These are phyloP conservation scores for Nigrospora oryzae DNA, from an alignment of 2,329 filamentous ascomycete species.

Conservation along the genomic window DNA sequence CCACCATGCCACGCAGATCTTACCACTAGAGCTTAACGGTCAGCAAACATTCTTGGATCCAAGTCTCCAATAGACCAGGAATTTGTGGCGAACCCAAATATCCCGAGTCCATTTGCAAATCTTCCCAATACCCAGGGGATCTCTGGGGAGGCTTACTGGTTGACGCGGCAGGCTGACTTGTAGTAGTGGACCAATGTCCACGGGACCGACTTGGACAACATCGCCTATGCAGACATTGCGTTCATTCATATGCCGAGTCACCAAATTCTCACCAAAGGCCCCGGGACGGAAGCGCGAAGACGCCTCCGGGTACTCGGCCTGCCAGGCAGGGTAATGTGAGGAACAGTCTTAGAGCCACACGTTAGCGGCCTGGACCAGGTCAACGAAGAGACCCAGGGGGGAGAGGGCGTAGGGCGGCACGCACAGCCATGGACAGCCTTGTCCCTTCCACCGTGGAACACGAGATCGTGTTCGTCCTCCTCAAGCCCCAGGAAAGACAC, in stretches of 20 bases:
- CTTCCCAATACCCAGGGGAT: no score
- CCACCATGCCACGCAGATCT: no score
- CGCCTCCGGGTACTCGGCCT: constrained; percentile 39
- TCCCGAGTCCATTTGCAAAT: no score
- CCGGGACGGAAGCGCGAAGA: constrained; percentile 44
- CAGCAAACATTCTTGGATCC: no score
- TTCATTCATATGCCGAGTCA: constrained; percentile 50
- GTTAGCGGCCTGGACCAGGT: neutral
- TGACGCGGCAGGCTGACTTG: constrained; percentile 54
- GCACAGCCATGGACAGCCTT: constrained; percentile 54
- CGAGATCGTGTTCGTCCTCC: constrained; percentile 53
- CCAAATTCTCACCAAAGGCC: constrained; percentile 58
- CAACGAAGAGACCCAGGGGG: neutral
- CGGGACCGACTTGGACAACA: constrained; percentile 34
- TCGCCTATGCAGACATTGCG: constrained; percentile 59
- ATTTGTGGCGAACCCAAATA: no score
- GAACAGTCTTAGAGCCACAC: constrained; percentile 41
- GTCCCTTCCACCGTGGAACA: constrained; percentile 53
- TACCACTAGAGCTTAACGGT: no score
- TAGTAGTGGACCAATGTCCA: constrained; percentile 23
- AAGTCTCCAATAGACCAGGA: no score
- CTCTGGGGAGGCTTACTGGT: constrained; percentile 21
- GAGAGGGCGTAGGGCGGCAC: constrained; percentile 11
- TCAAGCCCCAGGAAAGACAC: constrained; percentile 42
- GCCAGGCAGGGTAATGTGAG: constrained; percentile 49